phyloP scores from a whole-genome alignment of 495 filamentous ascomycete genomes.

The Aspergillus heteromorphus region DNA sequence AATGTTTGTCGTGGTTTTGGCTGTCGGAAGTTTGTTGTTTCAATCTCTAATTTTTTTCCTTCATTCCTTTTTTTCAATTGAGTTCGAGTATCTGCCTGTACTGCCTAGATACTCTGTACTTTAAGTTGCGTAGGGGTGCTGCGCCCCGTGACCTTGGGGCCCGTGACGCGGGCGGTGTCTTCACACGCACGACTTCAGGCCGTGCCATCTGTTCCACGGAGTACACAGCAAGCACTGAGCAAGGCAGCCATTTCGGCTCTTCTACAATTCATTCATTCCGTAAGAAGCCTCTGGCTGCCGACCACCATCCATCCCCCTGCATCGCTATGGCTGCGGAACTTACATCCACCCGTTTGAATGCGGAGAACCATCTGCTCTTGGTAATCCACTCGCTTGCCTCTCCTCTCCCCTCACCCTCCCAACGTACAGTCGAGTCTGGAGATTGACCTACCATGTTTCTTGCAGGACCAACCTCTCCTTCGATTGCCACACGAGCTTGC shows the following conservation, averaged over 20 bases:
- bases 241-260: too few species aligned
- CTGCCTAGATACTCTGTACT: too few species aligned
- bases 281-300: background rate
- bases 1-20: constrained; percentile 12
- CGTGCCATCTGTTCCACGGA: too few species aligned
- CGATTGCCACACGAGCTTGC: constrained; percentile 85
- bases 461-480: constrained; percentile 89
- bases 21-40: constrained; percentile 7
- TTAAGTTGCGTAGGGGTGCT: background rate
- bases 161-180: constrained; percentile 15
- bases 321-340: constrained; percentile 45
- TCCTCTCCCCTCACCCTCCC: too few species aligned
- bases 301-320: background rate
- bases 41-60: constrained; percentile 12
- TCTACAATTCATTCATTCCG: background rate
- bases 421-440: too few species aligned
- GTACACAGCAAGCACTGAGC: too few species aligned
- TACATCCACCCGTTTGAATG: constrained; percentile 63
- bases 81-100: background rate
- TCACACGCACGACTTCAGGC: too few species aligned
- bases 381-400: constrained; percentile 33
- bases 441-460: background rate
- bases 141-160: background rate
- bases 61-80: constrained; percentile 3
- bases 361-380: constrained; percentile 66